Conservation (phyloP, 2,329 filamentous ascomycete genomes). For the Colletotrichum limetticola region DNA sequence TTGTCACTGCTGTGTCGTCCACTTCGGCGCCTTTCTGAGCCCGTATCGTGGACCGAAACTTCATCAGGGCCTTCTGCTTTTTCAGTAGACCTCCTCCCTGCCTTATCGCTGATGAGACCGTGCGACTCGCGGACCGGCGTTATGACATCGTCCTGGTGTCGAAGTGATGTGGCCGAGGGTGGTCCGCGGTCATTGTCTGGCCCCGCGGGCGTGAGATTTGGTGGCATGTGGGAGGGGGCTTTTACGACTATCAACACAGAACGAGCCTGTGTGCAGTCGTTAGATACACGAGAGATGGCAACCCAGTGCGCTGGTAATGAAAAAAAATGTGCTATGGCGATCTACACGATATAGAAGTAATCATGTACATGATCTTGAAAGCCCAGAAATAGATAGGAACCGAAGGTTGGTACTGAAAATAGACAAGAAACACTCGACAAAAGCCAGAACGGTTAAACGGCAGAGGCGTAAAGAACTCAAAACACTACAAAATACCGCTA, state of each 20-base stretch:
- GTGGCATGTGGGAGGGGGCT: neutral
- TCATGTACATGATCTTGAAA: neutral
- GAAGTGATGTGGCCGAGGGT: neutral
- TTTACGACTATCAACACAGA: neutral
- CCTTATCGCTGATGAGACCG: neutral
- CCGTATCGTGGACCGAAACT: neutral
- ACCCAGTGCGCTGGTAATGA: neutral
- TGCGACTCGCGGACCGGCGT: neutral
- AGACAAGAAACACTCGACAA: neutral
- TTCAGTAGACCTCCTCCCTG: neutral
- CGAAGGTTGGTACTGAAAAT: neutral
- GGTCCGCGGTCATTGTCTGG: neutral
- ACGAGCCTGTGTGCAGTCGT: neutral
- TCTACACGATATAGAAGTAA: neutral
- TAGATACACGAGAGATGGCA: neutral
- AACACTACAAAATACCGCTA: neutral
- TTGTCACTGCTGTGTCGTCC: neutral
- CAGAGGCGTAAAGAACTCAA: neutral
- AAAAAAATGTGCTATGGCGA: neutral
- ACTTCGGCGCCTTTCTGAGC: neutral
- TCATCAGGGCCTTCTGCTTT: neutral
- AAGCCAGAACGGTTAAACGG: neutral
- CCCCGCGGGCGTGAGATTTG: neutral
- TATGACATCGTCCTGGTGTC: conserved; percentile 4
- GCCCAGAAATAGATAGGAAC: neutral